phyloP scores from a whole-genome alignment of 1,284 basidiomycete genomes.

The Gymnopus androsaceus region DNA sequence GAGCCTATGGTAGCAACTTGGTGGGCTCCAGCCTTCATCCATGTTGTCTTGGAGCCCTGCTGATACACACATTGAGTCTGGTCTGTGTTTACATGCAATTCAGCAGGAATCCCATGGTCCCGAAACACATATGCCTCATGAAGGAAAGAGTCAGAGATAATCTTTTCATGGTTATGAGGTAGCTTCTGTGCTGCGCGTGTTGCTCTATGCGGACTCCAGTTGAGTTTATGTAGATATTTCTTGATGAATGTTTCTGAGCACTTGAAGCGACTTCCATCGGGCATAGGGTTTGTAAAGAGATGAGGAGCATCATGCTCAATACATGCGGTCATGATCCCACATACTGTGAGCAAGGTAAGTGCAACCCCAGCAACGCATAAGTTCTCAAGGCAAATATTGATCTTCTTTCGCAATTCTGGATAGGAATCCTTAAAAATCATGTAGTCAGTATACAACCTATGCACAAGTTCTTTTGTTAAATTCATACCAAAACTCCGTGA shows the following conservation, averaged over 20 bases:
- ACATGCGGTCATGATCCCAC: neutral
- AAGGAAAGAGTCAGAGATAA: neutral
- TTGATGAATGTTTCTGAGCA: neutral
- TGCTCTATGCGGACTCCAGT: neutral
- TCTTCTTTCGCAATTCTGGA: neutral
- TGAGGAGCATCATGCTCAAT: constrained; percentile 1
- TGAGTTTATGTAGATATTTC: neutral
- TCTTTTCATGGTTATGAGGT: neutral
- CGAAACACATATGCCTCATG: neutral
- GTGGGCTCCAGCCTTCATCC: neutral
- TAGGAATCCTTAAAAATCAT: neutral
- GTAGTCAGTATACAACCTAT: neutral
- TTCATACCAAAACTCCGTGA: constrained; percentile 8
- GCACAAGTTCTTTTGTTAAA: neutral
- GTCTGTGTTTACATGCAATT: constrained; percentile 1
- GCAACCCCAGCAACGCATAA: neutral
- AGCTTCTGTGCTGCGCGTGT: constrained; percentile 1
- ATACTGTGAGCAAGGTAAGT: neutral
- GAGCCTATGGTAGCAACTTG: neutral
- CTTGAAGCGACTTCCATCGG: constrained; percentile 10
- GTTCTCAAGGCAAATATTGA: neutral
- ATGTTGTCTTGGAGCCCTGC: neutral
- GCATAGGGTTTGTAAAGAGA: neutral
- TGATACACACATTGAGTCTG: neutral
- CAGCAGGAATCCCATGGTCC: neutral